Evolutionary conservation across 2,329 filamentous ascomycete species (phyloP), one percentile per base, ranked within the genome.

Genomic region (Arthrobotrys iridis): DNA sequence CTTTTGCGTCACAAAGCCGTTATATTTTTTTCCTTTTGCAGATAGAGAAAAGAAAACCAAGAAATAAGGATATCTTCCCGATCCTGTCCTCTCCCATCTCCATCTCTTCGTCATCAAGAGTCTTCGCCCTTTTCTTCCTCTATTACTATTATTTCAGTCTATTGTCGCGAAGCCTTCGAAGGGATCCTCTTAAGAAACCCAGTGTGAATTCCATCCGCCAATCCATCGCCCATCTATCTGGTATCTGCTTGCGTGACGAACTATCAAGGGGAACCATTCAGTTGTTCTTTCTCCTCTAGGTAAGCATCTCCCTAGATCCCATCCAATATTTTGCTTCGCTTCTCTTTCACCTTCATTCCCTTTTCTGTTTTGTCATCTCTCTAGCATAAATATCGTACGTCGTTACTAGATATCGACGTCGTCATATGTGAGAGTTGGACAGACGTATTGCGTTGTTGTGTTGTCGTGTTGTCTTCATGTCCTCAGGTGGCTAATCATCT

Each of bases 221-320:
- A 52, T 30, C 30, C 22, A 6, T 15, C n/a, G 10, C n/a, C 59
- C 24, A 26, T 10, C 30, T 24, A 66, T 43, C 26, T 45, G 59
- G 33, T 41, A 24, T n/a, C 48, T 58, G 18, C 60, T 48, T 55
- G 70, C 20, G 70, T 74, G 55, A 74, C 70, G 70, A 66, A 45
- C 52, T 66, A 66, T 63, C 60, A 28, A 74, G 70, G 70, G 70
- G 70, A 74, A 74, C 70, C 70, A 74, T 74, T 74, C 52, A 66
- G 70, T 74, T 74, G 70, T 74, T 74, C 70, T 74, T 74, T 74
- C 70, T 74, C 70, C 70, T 73, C 60, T 55, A 74, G 70, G 70
- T 74, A 57, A 62, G 70, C 45, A 45, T 5, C 33, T 57, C 37
- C 24, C 30, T 58, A 24, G 20, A 7, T 43, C 20, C 24, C 18